Evolutionary conservation across 1,284 basidiomycete genomes (phyloP), one percentile per base, ranked within the genome.

Genomic region (Apiotrichum veenhuisii): DNA sequence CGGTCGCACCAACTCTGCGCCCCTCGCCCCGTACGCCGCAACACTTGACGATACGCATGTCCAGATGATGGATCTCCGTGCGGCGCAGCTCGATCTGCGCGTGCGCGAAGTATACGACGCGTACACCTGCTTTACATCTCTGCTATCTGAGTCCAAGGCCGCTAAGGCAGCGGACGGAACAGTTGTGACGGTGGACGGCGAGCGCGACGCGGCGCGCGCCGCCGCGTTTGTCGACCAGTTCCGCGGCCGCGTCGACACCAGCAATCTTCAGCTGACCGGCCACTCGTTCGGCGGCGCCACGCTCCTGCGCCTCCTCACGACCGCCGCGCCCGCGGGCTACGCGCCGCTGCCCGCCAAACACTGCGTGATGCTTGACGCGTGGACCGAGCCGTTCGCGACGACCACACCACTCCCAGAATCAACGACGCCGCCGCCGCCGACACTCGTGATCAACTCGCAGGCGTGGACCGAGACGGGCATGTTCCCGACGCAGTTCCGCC

Each of bases 261-360:
- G 67, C 37, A 71, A 82, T 44, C 67, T 88, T 10, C 70, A 78
- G 14, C 77, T 89, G 26, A 78, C 82, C 0, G 88, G 87, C 0
- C 88, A 90, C 69, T 88, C 87, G 1, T 90, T 90, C 65, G 88
- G 88, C 23, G 87, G 85, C 20, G 85, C 86, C 45, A 88, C 87
- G 5, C 73, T 84, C 44, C 47, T 66, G 27, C 62, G 58, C 50
- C 34, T 64, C 30, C 58, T 61, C 45, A 58, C 50, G 33, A 52
- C 44, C 15, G 54, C 52, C 25, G 43, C 57, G 22, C 61, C 52
- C 14, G 40, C 52, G 61, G 36, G 72, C 73, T 5, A 54, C 71
- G 5, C 73, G 71, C 5, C 70, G 1, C 78, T 89, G 49, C 84
- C 84, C 0, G 71, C 85, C 41, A 76, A 78, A 10, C 81, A 82